Evolutionary conservation across 2,329 filamentous ascomycete species (phyloP), one percentile per base, ranked within the genome.

Genomic region (Fusarium virguliforme): DNA sequence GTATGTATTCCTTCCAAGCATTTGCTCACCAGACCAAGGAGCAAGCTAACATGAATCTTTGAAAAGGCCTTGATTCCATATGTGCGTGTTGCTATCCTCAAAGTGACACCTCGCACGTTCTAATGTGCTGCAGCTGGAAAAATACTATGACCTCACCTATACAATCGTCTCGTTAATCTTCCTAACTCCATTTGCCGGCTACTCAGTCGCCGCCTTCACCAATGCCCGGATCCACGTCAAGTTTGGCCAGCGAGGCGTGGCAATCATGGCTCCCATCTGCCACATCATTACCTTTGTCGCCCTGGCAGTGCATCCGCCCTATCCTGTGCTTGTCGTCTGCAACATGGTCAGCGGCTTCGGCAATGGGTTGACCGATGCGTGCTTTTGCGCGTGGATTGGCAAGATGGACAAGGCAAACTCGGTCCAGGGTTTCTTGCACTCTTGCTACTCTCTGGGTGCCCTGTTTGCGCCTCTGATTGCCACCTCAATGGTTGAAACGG

Each of bases 391-490:
- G 0, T 86, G 84, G 84, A 77, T 85, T 7, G 91, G 91, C 1
- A 87, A 86, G 51, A 91, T 94, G 89, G 86, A 89, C 9, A 89
- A 90, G 68, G 88, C 89, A 1, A 93, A 93, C 70, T 86, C 91
- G 41, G 81, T 93, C 1, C 85, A 91, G 6, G 91, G 91, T 0
- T 86, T 92, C 60, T 77, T 93, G 37, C 91, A 93, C 74, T 86
- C 86, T 0, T 89, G 86, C 62, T 93, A 92, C 75, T 90, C 89
- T 0, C 70, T 91, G 0, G 91, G 91, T 0, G 91, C 90, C 0
- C 85, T 91, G 0, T 81, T 92, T 3, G 83, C 88, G 4, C 91
- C 91, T 0, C 77, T 93, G 3, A 86, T 92, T 61, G 90, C 90
- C 1, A 93, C 91, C 0, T 86, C 85, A 0, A 88, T 94, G 85